Evolutionary conservation across 176 grass and related monocot species (phyloP).

Genomic region (Avena eriantha): DNA sequence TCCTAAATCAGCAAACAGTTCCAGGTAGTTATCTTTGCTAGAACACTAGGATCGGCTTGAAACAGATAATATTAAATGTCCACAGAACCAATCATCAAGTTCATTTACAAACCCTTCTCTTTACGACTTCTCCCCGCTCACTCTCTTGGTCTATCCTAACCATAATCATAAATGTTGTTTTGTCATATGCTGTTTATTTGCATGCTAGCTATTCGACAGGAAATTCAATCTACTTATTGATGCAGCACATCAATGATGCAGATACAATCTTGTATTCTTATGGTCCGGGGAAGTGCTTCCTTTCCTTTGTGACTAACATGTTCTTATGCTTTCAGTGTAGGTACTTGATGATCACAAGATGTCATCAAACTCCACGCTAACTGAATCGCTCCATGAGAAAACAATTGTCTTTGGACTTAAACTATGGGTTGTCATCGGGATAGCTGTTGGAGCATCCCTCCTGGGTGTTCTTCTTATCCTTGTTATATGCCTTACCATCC

Average conservation of each 20-base stretch:
- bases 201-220: too few relatives aligned
- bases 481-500: constrained; percentile 68
- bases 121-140: not conserved
- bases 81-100: not conserved
- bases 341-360: constrained; percentile 59
- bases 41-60: not conserved
- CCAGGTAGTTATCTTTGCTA: not conserved
- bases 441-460: constrained; percentile 76
- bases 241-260: not conserved
- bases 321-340: constrained; percentile 44
- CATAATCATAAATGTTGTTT: not conserved
- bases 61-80: not conserved
- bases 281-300: not conserved
- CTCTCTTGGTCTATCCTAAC: not conserved
- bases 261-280: constrained; percentile 5
- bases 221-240: not conserved
- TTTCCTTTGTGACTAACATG: constrained; percentile 17
- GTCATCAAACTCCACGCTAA: constrained; percentile 79
- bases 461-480: constrained; percentile 75
- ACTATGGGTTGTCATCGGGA: constrained; percentile 94
- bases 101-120: not conserved
- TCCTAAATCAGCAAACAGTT: constrained; percentile 17
- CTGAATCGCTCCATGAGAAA: constrained; percentile 82
- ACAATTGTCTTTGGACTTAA: constrained; percentile 86
- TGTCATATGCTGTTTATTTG: not conserved